These are phyloP conservation scores for peach (Prunus persica) DNA, from an alignment of 306 rosid species.

Conservation along the genomic window DNA sequence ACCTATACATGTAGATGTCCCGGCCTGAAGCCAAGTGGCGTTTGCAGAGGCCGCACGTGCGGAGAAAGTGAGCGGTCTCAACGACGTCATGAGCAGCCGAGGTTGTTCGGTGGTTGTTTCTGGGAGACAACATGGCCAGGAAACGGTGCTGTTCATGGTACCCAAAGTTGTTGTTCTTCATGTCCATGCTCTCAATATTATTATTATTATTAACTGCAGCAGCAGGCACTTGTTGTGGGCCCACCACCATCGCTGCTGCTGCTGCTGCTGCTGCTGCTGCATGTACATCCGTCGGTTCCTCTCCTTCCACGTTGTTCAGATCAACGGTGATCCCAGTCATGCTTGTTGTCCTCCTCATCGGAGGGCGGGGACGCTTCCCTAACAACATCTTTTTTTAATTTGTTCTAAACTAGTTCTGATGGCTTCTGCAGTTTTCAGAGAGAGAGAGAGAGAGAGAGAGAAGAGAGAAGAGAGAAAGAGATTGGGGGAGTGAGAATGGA, in stretches of 20 bases:
- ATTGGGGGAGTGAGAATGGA: constrained; percentile 28
- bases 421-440: not conserved
- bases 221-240: not conserved
- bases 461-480: not conserved
- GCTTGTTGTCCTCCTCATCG: constrained; percentile 68
- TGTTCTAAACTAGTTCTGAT: no score
- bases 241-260: not conserved
- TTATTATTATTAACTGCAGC: not conserved
- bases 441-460: not conserved
- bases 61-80: constrained; percentile 61
- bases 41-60: constrained; percentile 63
- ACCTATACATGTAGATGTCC: constrained; percentile 94
- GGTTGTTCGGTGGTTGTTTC: constrained; percentile 22
- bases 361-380: constrained; percentile 60
- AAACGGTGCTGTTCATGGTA: constrained; percentile 6
- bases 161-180: constrained; percentile 8
- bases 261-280: not conserved
- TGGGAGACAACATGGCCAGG: constrained; percentile 39
- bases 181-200: not conserved
- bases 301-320: constrained; percentile 19
- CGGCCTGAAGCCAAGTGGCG: constrained; percentile 56
- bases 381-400: constrained; percentile 41
- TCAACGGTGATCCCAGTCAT: constrained; percentile 53
- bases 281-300: constrained; percentile 23
- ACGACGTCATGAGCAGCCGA: constrained; percentile 7